Evolutionary conservation across 2,329 filamentous ascomycete genomes (phyloP), one percentile per base, ranked within the genome.

Genomic region (Neurospora sp.): DNA sequence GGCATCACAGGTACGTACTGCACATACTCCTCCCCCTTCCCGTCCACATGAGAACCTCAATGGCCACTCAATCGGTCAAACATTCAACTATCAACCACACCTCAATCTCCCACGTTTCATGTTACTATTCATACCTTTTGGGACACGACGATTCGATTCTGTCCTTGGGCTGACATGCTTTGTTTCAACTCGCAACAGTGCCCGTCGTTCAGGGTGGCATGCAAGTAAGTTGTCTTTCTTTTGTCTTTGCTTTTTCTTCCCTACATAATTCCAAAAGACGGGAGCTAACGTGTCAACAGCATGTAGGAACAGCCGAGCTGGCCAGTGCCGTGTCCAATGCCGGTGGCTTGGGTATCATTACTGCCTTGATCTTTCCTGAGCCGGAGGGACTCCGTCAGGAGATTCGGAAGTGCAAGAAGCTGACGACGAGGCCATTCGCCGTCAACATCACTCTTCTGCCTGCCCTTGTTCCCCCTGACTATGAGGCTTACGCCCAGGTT

Each of bases 371-470:
- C 69, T 96, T 97, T 87, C 92, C 96, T 40, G 91, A 92, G 17
- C 95, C 96, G 66, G 92, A 93, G 80, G 93, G 92, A 78, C 89
- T 99, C 70, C 93, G 95, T 80, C 91, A 92, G 78, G 96, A 99
- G 83, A 99, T 99, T 82, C 90, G 88, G 73, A 90, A 88, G 82
- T 97, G 92, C 85, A 91, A 89, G 75, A 88, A 85, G 73, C 88
- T 98, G 84, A 96, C 92, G 70, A 84, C 85, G 72, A 86, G 88
- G 74, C 92, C 92, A 19, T 98, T 99, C 80, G 96, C 87, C 77
- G 95, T 98, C 76, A 99, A 99, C 83, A 88, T 98, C 75, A 99
- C 96, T 8, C 90, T 98, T 72, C 90, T 98, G 66, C 96, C 96
- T 37, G 87, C 94, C 69, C 87, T 98, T 76, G 90, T 93, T 10